A percentile compares a stretch with the other conserved stretches of the same genome.
These are phyloP conservation scores for Kluyveromyces dobzhanskii DNA, from an alignment of 805 yeast genomes.

Conservation along the genomic window DNA sequence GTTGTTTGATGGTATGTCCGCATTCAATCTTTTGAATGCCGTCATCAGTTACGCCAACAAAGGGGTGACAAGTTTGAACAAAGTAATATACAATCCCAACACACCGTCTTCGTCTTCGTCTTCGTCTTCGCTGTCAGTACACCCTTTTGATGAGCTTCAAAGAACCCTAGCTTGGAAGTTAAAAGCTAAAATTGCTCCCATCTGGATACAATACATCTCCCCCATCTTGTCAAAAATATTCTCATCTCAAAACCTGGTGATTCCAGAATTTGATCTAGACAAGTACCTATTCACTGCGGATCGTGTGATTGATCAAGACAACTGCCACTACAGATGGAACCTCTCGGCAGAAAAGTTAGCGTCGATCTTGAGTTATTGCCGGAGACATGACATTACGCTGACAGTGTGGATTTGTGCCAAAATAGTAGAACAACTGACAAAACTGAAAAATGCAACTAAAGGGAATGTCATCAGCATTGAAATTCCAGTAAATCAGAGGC, in stretches of 20 bases:
- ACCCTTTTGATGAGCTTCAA: not conserved
- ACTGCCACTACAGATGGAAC: not conserved
- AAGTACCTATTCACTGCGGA: not conserved
- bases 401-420: conserved; percentile 1
- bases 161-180: not conserved
- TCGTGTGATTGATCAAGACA: not conserved
- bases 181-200: not conserved
- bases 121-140: too few relatives aligned
- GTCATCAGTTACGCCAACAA: conserved; percentile 1
- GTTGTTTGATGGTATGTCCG: conserved; percentile 3
- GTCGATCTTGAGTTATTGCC: not conserved
- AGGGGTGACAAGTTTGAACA: not conserved
- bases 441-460: not conserved
- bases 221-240: not conserved
- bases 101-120: too few relatives aligned
- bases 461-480: not conserved
- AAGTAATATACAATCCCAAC: not conserved
- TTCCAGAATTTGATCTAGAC: not conserved
- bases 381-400: not conserved
- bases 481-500: conserved; percentile 2
- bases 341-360: not conserved
- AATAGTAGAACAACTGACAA: not conserved
- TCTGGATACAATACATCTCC: not conserved
- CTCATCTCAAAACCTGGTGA: not conserved
- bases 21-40: conserved; percentile 1